Evolutionary conservation across 805 yeast species (phyloP), one percentile per base, ranked within the genome.

Genomic region (Scheffersomyces coipomensis): DNA sequence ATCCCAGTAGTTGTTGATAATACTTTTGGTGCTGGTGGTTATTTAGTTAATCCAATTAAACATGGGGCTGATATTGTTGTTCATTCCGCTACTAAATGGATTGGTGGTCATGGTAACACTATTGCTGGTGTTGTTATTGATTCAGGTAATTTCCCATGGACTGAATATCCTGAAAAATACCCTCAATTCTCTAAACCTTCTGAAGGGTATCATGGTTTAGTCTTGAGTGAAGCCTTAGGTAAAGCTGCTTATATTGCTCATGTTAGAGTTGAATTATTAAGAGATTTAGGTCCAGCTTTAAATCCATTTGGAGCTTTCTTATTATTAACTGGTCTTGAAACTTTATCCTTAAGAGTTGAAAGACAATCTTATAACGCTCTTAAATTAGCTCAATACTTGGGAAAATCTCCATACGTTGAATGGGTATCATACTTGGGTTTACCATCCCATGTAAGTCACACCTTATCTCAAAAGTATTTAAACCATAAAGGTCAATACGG

Each of bases 11-110:
- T 90, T 36, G 96, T 86, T 34, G 98, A 90, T 68, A 90, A 90
- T 79, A 90, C 98, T 15, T 90, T 90, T 55, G 98, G 96, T 59
- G 97, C 97, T 32, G 97, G 96, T 65, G 97, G 97, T 35, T 89
- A 68, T 71, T 78, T 86, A 53, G 78, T 87, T 44, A 81, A 77
- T 49, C 98, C 98, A 46, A 66, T 90, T 50, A 85, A 85, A 46
- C 85, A 78, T 55, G 97, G 97, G 49, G 97, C 88, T 34, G 97
- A 90, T 61, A 84, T 90, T 49, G 85, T 91, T 24, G 85, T 85
- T 16, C 96, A 90, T 64, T 89, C 97, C 45, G 96, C 97, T 39
- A 90, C 98, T 43, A 90, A 90, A 66, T 91, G 97, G 97, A 90
- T 90, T 50, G 96, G 96, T 47, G 98, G 97, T 43, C 97, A 90